phyloP scores from a whole-genome alignment of 441 rosid genomes.

The Lepidium campestre region DNA sequence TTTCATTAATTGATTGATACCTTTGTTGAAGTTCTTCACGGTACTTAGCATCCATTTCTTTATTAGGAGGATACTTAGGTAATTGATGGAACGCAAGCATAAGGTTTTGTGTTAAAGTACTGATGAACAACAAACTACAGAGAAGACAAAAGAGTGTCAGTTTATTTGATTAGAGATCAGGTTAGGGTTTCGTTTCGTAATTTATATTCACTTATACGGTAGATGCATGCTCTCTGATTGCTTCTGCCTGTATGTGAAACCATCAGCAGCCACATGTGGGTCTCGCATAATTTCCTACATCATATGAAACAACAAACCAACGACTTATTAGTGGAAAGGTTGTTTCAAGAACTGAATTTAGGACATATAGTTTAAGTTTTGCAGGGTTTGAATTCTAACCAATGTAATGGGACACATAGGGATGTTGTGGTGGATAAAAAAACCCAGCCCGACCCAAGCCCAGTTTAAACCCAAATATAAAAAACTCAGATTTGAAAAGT shows the following conservation, averaged over 20 bases:
- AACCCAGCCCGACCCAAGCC: too few species aligned
- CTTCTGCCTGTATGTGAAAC: slow-evolving; percentile 42
- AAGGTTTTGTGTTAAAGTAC: slow-evolving; percentile 74
- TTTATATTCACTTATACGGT: slow-evolving; percentile 37
- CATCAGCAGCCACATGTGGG: slow-evolving; percentile 61
- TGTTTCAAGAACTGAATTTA: background rate
- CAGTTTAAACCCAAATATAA: too few species aligned
- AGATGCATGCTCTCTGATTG: slow-evolving; percentile 17
- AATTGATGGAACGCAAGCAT: slow-evolving; percentile 80
- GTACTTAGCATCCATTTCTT: slow-evolving; percentile 85
- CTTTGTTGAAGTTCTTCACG: slow-evolving; percentile 73
- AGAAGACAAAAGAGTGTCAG: background rate
- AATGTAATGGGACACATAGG: slow-evolving; percentile 51
- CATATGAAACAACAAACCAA: background rate
- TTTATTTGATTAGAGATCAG: background rate
- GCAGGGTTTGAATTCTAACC: slow-evolving; percentile 25
- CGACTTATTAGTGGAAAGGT: background rate
- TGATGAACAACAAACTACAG: slow-evolving; percentile 23
- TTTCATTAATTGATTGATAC: background rate
- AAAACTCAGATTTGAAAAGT: too few species aligned
- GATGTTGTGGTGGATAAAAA: too few species aligned
- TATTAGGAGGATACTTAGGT: slow-evolving; percentile 90
- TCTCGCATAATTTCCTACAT: slow-evolving; percentile 52
- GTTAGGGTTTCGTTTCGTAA: background rate
- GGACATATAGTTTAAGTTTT: background rate